These are phyloP conservation scores for Fusarium keratoplasticum DNA, from an alignment of 2,329 filamentous ascomycete genomes.

Conservation along the genomic window DNA sequence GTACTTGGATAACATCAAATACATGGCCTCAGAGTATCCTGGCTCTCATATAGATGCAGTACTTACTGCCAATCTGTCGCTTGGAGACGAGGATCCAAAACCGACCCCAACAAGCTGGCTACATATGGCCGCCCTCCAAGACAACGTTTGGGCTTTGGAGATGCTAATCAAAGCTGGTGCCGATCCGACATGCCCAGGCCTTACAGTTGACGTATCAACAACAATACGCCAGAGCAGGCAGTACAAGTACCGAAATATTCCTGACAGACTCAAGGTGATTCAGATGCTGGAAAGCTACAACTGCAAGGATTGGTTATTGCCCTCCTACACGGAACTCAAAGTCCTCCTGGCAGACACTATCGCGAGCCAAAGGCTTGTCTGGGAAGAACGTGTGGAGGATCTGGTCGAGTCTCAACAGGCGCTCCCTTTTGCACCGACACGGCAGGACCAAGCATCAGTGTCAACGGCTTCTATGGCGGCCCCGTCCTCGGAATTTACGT, in stretches of 20 bases:
- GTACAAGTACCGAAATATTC: neutral
- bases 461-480: neutral
- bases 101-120: conserved; percentile 12
- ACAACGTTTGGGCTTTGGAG: neutral
- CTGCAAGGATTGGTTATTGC: neutral
- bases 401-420: neutral
- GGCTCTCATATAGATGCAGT: conserved; percentile 15
- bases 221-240: neutral
- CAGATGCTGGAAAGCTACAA: neutral
- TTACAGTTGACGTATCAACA: neutral
- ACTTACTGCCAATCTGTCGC: neutral
- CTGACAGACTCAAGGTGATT: neutral
- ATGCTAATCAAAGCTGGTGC: neutral
- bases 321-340: neutral
- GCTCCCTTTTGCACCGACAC: neutral
- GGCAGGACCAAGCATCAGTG: neutral
- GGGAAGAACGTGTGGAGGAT: neutral
- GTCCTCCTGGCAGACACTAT: neutral
- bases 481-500: neutral
- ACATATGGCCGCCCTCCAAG: neutral
- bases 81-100: fast-evolving
- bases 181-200: conserved; percentile 4
- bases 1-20: neutral
- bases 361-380: neutral
- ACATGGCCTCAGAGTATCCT: conserved; percentile 11